Evolutionary conservation across 2,329 filamentous ascomycete genomes (phyloP), one percentile per base, ranked within the genome.

Genomic region (Lizonia empirigonia): DNA sequence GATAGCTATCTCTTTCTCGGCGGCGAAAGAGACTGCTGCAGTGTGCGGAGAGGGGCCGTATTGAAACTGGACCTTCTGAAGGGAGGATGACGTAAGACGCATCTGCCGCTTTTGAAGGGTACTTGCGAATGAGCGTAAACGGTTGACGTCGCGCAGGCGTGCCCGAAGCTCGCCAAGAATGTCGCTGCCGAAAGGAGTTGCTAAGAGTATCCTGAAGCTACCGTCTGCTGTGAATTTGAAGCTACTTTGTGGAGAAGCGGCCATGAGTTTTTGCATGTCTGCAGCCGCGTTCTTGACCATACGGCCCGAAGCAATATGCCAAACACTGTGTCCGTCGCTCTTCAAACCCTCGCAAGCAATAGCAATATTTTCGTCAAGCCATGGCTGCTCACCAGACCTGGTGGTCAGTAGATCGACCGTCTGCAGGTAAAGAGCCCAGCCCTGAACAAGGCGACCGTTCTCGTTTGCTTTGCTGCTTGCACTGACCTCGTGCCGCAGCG

Each of bases 101-200:
- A 42, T 80, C 78, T 58, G 82, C 78, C 55, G 78, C 76, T 46
- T 84, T 77, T 69, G 62, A 55, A 92, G 82, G 1, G 86, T 84
- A 35, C 85, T 81, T 20, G 91, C 78, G 63, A 89, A 90, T 34
- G 82, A 81, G 30, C 90, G 85, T 22, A 94, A 79, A 16, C 87
- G 83, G 63, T 89, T 84, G 50, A 94, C 82, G 10, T 85, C 82
- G 59, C 84, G 81, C 36, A 91, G 76, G 22, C 85, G 80, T 41
- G 80, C 76, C 55, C 79, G 76, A 16, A 91, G 77, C n/a, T 78
- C 74, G 4, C 80, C 77, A 4, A 90, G 71, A 12, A 87, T 78
- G 1, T 85, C 77, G 35, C 78, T 75, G 16, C 86, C 86, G 36
- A 87, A 81, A 2, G 77, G 74, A 0, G 83, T 81, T 8, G 81